phyloP scores from a whole-genome alignment of 331 rosid genomes.

The Erythrophleum ivorense region DNA sequence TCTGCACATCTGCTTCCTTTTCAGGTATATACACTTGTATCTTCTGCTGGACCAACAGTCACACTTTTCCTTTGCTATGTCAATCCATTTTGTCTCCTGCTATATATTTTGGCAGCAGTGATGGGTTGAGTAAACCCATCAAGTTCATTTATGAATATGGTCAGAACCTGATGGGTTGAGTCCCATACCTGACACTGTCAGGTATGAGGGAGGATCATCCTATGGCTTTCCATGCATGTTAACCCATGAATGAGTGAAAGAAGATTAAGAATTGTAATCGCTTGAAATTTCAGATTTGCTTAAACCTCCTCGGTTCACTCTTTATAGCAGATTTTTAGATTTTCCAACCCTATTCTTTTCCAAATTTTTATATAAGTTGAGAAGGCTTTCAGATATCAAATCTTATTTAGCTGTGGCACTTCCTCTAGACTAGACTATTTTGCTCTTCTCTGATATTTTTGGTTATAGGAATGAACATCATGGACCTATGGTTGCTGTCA shows the following conservation, averaged over 20 bases:
- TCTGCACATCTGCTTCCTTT: background rate
- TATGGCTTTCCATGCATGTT: slow-evolving; percentile 20
- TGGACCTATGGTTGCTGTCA: slow-evolving; percentile 87
- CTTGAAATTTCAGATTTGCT: slow-evolving; percentile 34
- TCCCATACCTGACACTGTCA: slow-evolving; percentile 20
- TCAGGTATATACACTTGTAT: background rate
- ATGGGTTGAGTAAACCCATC: background rate
- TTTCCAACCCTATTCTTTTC: slow-evolving; percentile 20
- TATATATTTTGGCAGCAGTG: background rate
- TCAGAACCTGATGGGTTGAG: slow-evolving; percentile 29
- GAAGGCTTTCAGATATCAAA: slow-evolving; percentile 30
- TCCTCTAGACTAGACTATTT: slow-evolving; percentile 30
- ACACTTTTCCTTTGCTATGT: background rate
- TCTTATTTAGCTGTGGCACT: background rate
- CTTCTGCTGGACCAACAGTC: background rate
- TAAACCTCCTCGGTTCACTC: slow-evolving; percentile 5
- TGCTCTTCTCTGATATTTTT: slow-evolving; percentile 33
- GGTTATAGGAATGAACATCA: slow-evolving; percentile 66
- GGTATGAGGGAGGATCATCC: background rate
- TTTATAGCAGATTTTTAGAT: slow-evolving; percentile 23
- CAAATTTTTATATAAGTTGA: slow-evolving; percentile 12
- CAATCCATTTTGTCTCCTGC: background rate
- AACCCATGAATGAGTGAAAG: slow-evolving; percentile 32
- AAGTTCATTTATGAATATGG: slow-evolving; percentile 13
- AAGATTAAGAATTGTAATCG: slow-evolving; percentile 1